Base-by-base conservation (phyloP, 2,329 filamentous ascomycete species). In the Fusarium hostae region DNA sequence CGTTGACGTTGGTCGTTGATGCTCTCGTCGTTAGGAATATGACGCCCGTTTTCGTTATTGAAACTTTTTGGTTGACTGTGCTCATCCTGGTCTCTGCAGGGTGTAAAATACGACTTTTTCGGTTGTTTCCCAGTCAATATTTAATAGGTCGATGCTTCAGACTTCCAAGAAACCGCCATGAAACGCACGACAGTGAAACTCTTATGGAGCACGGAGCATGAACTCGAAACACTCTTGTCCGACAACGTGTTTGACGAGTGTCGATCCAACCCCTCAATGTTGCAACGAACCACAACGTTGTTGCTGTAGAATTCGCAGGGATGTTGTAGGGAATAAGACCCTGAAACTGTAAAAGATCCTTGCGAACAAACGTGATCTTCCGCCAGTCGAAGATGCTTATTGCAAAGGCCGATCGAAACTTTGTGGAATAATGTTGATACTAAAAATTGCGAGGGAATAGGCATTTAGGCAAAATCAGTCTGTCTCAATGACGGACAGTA, bases 121-220 rank as follows among this genome's bases (percentile, higher is more conserved):
- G 50, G 28, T 63, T 55, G 66, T 72, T 73, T 72, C 68, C 68
- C 58, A 69, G 68, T 68, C 68, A 60, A 72, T 72, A 35, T 48
- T 35, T n/a, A 11, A 44, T 20, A 54, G 56, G 59, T 44, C 54
- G 48, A 55, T 68, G 65, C 56, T 65, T 66, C 69, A 69, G 61
- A 71, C 67, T 55, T 63, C 63, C 69, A 72, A 72, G 71, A 59
- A 61, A 57, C 62, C 30, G 50, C 45, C 65, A 69, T 75, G 66
- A 75, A 75, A 75, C 73, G 66, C 47, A 48, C 47, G 48, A 66
- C 63, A 41, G 35, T 73, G 73, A 73, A 69, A 68, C 65, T 43
- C 43, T 56, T 37, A 50, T 50, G 60, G 65, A 66, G 69, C 65
- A 72, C 48, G 59, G 65, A 40, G 69, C 47, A 70, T 32, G 51